Base-by-base conservation (phyloP, 352 stramenopile species). In the Phytophthora hybrid region DNA sequence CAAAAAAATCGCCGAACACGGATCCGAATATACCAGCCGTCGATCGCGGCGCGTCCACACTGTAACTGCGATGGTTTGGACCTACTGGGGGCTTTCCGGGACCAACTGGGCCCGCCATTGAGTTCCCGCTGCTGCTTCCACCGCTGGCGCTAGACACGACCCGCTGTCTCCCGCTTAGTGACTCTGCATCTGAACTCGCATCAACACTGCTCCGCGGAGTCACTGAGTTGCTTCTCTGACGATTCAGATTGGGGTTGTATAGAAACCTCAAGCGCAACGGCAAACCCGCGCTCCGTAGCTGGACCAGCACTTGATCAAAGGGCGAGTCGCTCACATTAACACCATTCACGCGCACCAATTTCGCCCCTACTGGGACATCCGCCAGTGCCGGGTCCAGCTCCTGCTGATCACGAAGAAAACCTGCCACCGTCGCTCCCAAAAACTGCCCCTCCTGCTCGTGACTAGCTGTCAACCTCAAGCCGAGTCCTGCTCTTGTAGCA, bases 1-100 rank as follows among this genome's bases (percentile, higher is more conserved):
- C 84, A 78, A 95, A 94, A 23, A 93, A 74, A 66, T 95, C 85
- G 26, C 77, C 81, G 63, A 95, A 88, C 29, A 95, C 80, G 1
- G 81, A 82, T 9, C 79, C 80, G 57, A 94, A 88, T 19, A 93
- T 77, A 41, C 83, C 73, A 32, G 80, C 75, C 1, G 78, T 79
- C 16, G 80, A 82, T 11, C 80, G 81, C 3, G 62, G 46, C 9
- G 77, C 73, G 59, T 93, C 84, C 31, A 91, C 80, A 46, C 76
- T 91, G 63, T 88, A 88, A 60, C 83, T 88, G 8, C 84, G 73
- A 26, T 83, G 67, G 34, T 63, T 63, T 2, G 63, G 13, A 34
- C 66, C 54, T 21, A 32, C 44, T 4, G 47, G 34, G 39, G 26
- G 21, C 18, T 66, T 73, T 32, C 51, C 32, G 14, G 47, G 26